phyloP scores from a whole-genome alignment of 352 stramenopile species.

The Phytophthora brassicae region DNA sequence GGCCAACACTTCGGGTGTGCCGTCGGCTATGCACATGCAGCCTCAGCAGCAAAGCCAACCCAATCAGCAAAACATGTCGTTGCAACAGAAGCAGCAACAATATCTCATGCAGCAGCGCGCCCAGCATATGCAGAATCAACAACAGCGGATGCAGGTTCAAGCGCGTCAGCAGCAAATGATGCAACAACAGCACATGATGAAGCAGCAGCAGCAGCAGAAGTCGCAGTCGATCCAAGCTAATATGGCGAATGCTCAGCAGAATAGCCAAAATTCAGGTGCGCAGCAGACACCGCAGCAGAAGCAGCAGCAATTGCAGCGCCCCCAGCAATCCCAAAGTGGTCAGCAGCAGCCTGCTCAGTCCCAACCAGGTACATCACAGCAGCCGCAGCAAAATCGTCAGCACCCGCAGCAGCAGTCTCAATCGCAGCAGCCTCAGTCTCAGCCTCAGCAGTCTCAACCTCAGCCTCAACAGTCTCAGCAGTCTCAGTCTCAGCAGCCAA shows the following conservation, averaged over 20 bases:
- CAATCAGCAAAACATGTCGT: constrained; percentile 32
- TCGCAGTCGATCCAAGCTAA: constrained; percentile 30
- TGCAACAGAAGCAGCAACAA: constrained; percentile 54
- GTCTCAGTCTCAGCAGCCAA: constrained; percentile 22
- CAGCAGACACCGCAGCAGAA: constrained; percentile 32
- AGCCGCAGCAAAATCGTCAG: constrained; percentile 20
- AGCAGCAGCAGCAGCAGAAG: constrained; percentile 37
- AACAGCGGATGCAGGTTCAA: constrained; percentile 52
- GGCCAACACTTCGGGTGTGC: constrained; percentile 16
- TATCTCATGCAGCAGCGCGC: constrained; percentile 54
- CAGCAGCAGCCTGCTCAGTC: constrained; percentile 26
- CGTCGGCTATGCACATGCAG: constrained; percentile 31
- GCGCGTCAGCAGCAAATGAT: constrained; percentile 47
- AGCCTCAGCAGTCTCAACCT: constrained; percentile 17
- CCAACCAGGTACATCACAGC: constrained; percentile 17
- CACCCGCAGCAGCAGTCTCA: constrained; percentile 16
- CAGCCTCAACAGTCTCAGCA: constrained; percentile 28
- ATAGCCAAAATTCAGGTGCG: constrained; percentile 10
- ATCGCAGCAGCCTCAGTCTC: constrained; percentile 22
- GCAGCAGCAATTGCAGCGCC: constrained; percentile 37
- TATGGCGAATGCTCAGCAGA: constrained; percentile 29
- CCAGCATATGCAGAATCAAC: constrained; percentile 57
- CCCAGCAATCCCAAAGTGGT: constrained; percentile 24
- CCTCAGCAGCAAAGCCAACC: constrained; percentile 25
- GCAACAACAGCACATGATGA: constrained; percentile 49